phyloP scores from a whole-genome alignment of 805 yeast species.

The Saccharomycopsis capsularis region DNA sequence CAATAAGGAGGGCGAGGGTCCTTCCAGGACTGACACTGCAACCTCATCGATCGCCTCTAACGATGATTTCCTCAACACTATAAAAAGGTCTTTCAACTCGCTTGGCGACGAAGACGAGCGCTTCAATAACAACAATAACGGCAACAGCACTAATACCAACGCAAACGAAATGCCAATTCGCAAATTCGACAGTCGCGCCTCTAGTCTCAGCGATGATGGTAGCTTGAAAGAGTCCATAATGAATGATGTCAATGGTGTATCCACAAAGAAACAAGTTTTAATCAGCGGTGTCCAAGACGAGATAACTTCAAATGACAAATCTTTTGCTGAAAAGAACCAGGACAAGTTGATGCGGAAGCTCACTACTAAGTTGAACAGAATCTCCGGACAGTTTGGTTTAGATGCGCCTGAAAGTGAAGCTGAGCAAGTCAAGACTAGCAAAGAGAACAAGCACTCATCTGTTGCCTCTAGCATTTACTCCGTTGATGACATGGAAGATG shows the following conservation, averaged over 20 bases:
- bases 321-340: conserved; percentile 15
- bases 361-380: conserved; percentile 19
- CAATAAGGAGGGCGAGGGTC: too few relatives aligned
- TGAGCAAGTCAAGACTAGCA: background rate
- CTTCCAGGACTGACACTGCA: too few relatives aligned
- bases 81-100: background rate
- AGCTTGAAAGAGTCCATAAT: background rate
- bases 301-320: background rate
- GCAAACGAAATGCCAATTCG: background rate
- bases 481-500: conserved; percentile 12
- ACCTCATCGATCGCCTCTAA: background rate
- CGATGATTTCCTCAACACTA: conserved; percentile 7
- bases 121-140: background rate
- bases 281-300: conserved; percentile 1
- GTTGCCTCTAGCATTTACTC: conserved; percentile 18
- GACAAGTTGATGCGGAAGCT: conserved; percentile 19
- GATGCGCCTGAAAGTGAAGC: conserved; percentile 12
- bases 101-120: background rate
- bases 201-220: background rate
- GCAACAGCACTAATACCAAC: background rate
- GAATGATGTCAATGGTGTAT: background rate
- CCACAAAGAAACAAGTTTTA: background rate
- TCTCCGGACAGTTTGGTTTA: conserved; percentile 20
- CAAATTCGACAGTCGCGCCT: background rate
- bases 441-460: conserved; percentile 13